Conservation (phyloP, 805 yeast species). For the Nakazawaea peltata region DNA sequence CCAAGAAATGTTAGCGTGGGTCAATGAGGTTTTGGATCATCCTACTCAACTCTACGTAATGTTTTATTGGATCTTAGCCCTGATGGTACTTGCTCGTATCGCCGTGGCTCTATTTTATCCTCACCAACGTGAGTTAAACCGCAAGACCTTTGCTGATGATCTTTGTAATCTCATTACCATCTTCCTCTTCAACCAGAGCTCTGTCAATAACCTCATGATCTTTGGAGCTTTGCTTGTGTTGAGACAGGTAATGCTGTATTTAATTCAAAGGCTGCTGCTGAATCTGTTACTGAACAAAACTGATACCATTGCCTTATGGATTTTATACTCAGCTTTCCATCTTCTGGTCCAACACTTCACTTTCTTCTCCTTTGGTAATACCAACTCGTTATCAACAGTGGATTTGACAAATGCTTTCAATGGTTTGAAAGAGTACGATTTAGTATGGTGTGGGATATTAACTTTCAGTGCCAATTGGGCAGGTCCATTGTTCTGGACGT, state of each 20-base stretch:
- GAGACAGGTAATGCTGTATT: conserved; percentile 11
- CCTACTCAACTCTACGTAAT: conserved; percentile 23
- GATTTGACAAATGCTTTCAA: conserved; percentile 90
- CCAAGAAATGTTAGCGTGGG: conserved; percentile 16
- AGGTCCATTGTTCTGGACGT: conserved; percentile 77
- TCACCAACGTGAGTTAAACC: not conserved
- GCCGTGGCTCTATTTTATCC: conserved; percentile 15
- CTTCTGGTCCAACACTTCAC: conserved; percentile 64
- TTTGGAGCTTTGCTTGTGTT: conserved; percentile 30
- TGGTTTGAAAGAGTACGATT: conserved; percentile 67
- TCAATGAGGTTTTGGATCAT: conserved; percentile 21
- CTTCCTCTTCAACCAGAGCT: conserved; percentile 40
- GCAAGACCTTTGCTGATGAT: conserved; percentile 24
- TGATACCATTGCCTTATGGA: conserved; percentile 12
- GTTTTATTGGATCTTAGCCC: conserved; percentile 22
- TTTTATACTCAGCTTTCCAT: conserved; percentile 23
- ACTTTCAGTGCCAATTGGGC: conserved; percentile 82
- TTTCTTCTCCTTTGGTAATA: conserved; percentile 83
- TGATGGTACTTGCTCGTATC: conserved; percentile 24
- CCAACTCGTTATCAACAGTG: conserved; percentile 86
- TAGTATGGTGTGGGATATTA: conserved; percentile 63
- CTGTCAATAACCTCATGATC: conserved; percentile 40
- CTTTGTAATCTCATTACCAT: conserved; percentile 28
- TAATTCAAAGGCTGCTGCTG: too few species aligned
- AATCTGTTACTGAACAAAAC: too few species aligned